Evolutionary conservation across 2,329 filamentous ascomycete species (phyloP).

Genomic region (Sphaerostilbella broomeana): DNA sequence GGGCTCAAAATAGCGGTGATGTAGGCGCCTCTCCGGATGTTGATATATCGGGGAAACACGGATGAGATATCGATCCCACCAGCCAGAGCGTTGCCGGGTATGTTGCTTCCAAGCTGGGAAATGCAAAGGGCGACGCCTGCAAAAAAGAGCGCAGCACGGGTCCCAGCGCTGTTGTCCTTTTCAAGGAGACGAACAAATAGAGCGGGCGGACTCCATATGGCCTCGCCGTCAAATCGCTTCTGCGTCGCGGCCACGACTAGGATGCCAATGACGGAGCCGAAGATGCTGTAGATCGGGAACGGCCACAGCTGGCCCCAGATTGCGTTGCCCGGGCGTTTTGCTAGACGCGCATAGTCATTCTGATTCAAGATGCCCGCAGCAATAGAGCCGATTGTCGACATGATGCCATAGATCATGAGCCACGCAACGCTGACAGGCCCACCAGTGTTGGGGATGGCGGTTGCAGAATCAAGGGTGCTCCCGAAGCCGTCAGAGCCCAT

Average conservation of each 20-base stretch:
- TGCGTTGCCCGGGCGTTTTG: constrained; percentile 26
- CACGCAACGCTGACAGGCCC: constrained; percentile 28
- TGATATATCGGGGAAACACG: constrained; percentile 31
- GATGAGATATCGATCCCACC: constrained; percentile 35
- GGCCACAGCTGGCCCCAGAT: constrained; percentile 30
- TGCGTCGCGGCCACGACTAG: constrained; percentile 35
- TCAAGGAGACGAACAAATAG: constrained; percentile 28
- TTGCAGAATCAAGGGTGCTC: constrained; percentile 22
- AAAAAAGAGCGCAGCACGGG: constrained; percentile 33
- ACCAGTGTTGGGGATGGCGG: constrained; percentile 20
- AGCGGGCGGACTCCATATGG: constrained; percentile 33
- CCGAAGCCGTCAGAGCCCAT: constrained; percentile 37
- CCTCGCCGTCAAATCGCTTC: constrained; percentile 27
- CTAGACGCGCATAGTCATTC: constrained; percentile 33
- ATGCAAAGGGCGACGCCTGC: constrained; percentile 30
- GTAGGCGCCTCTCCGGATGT: constrained; percentile 33
- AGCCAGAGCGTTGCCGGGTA: constrained; percentile 31
- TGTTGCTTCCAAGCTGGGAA: constrained; percentile 32
- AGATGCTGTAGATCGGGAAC: constrained; percentile 31
- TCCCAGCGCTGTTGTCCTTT: constrained; percentile 25
- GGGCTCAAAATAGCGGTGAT: constrained; percentile 30
- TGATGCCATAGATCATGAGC: constrained; percentile 32
- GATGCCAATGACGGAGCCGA: constrained; percentile 33
- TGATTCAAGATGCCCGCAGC: constrained; percentile 34
- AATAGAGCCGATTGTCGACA: constrained; percentile 32